These are phyloP conservation scores for Aspergillus flavus DNA, from an alignment of 2,329 filamentous ascomycete species.

Conservation along the genomic window DNA sequence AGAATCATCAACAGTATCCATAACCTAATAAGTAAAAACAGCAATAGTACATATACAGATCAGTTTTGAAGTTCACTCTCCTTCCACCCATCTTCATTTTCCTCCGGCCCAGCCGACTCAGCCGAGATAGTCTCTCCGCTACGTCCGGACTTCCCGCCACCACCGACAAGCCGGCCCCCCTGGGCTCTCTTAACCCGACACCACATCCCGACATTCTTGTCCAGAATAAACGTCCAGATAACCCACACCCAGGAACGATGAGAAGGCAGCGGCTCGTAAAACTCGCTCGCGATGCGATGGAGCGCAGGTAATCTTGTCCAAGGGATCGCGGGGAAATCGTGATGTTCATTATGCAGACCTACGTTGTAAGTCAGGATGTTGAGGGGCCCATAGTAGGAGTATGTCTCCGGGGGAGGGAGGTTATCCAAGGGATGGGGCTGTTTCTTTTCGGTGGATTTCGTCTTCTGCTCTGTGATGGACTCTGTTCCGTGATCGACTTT, in stretches of 20 bases:
- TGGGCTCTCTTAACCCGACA: slow-evolving; percentile 91
- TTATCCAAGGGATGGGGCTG: slow-evolving; percentile 58
- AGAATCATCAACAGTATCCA: background rate
- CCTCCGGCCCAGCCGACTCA: slow-evolving; percentile 49
- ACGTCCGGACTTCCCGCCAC: slow-evolving; percentile 35
- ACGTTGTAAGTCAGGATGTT: slow-evolving; percentile 97
- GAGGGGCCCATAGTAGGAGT: slow-evolving; percentile 91
- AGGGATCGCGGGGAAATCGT: slow-evolving; percentile 95
- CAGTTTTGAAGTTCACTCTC: slow-evolving; percentile 69
- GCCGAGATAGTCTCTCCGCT: slow-evolving; percentile 49
- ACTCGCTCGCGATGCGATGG: slow-evolving; percentile 80
- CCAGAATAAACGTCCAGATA: slow-evolving; percentile 93
- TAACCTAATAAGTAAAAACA: background rate
- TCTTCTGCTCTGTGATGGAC: slow-evolving; percentile 56
- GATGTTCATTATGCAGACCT: slow-evolving; percentile 96
- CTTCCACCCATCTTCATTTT: slow-evolving; percentile 62
- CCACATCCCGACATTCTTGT: slow-evolving; percentile 84
- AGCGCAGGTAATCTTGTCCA: slow-evolving; percentile 85
- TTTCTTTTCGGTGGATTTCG: slow-evolving; percentile 36
- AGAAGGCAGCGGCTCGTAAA: slow-evolving; percentile 83
- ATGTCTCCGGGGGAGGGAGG: slow-evolving; percentile 84
- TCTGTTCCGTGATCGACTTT: slow-evolving; percentile 43
- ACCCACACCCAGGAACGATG: slow-evolving; percentile 92
- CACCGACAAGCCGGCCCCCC: slow-evolving; percentile 65
- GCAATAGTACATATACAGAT: background rate